These are phyloP conservation scores for Daldinia sp. DNA, from an alignment of 2,329 filamentous ascomycete genomes.

Conservation along the genomic window DNA sequence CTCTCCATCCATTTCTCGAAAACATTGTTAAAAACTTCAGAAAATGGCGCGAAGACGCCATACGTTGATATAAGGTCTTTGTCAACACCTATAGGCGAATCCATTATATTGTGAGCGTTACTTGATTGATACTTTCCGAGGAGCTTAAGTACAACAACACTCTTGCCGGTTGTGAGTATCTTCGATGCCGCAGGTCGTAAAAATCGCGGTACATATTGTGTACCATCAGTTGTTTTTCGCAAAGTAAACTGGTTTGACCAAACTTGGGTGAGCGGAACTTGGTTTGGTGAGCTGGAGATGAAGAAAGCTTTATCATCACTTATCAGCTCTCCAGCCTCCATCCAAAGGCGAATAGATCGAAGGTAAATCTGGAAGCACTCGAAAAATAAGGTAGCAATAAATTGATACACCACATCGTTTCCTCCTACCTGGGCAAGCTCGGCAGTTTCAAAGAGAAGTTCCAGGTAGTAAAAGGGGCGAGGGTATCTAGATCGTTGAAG, in stretches of 20 bases:
- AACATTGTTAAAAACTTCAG: conserved; percentile 77
- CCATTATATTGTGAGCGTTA: conserved; percentile 51
- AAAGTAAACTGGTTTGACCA: conserved; percentile 84
- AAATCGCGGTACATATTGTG: conserved; percentile 78
- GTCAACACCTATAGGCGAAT: conserved; percentile 67
- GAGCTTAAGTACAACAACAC: conserved; percentile 83
- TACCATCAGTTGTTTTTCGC: conserved; percentile 68
- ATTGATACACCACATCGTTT: conserved; percentile 70
- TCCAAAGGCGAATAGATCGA: conserved; percentile 83
- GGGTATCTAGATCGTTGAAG: conserved; percentile 63
- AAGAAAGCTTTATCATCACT: conserved; percentile 80
- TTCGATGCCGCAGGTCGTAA: conserved; percentile 75
- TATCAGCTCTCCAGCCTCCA: conserved; percentile 80
- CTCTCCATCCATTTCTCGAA: conserved; percentile 83
- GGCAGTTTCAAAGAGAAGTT: conserved; percentile 79
- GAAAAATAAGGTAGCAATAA: conserved; percentile 78
- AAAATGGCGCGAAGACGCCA: conserved; percentile 72
- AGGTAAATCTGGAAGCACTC: conserved; percentile 86
- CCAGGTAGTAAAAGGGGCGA: conserved; percentile 78
- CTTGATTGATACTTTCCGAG: conserved; percentile 66
- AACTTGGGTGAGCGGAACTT: conserved; percentile 71
- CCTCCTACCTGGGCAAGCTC: conserved; percentile 77
- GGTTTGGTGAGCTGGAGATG: conserved; percentile 69
- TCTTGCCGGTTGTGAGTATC: conserved; percentile 91
- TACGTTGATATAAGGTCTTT: conserved; percentile 62